These are phyloP conservation scores for Obba rivulosa DNA, from an alignment of 768 basidiomycete species.

Conservation along the genomic window DNA sequence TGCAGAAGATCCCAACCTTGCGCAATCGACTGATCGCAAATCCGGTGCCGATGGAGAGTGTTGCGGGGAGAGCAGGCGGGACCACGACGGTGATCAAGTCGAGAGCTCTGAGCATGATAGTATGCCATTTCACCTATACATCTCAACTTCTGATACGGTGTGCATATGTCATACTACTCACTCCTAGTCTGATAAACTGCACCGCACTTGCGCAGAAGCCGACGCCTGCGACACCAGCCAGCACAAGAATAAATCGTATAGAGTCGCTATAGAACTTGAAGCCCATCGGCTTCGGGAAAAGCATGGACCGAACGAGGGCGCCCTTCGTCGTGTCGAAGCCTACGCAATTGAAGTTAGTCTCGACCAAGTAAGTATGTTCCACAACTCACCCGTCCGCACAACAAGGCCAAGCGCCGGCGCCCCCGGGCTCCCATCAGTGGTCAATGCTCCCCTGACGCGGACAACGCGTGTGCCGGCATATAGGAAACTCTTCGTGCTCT, in stretches of 20 bases:
- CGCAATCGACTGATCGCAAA: constrained; percentile 89
- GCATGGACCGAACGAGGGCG: constrained; percentile 91
- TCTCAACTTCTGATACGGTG: not conserved
- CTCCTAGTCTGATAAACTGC: constrained; percentile 88
- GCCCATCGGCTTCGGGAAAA: constrained; percentile 96
- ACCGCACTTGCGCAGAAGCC: constrained; percentile 91
- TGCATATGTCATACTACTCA: constrained; percentile 26
- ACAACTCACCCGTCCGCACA: constrained; percentile 67
- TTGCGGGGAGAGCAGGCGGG: constrained; percentile 95
- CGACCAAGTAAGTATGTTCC: not conserved
- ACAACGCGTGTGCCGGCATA: constrained; percentile 91
- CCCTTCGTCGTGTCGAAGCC: constrained; percentile 98
- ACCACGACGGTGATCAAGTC: constrained; percentile 97
- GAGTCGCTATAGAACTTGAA: constrained; percentile 98
- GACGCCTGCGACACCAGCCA: constrained; percentile 84
- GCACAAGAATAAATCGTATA: constrained; percentile 83
- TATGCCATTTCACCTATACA: constrained; percentile 76
- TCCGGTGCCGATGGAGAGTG: constrained; percentile 94
- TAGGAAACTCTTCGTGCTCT: constrained; percentile 77
- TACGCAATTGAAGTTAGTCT: constrained; percentile 19
- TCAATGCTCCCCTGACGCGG: constrained; percentile 64
- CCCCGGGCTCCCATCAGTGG: constrained; percentile 44
- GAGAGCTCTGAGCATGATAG: constrained; percentile 85
- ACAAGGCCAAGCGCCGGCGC: constrained; percentile 77
- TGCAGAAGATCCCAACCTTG: constrained; percentile 88